Conservation (phyloP, 2,329 filamentous ascomycete species). For the Diaporthe ampelina region DNA sequence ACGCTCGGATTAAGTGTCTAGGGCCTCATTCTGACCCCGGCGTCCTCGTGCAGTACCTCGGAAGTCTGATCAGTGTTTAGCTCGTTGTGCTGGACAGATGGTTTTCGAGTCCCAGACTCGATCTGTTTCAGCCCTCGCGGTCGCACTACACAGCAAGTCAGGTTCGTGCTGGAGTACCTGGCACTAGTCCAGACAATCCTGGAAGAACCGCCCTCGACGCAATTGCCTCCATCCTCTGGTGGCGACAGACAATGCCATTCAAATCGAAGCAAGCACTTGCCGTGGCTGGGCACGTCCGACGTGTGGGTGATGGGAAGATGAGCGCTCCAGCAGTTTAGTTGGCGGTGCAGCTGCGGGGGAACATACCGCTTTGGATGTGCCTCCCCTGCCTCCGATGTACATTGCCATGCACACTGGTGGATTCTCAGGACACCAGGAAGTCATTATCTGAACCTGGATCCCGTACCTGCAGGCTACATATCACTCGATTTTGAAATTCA, state of each 20-base stretch:
- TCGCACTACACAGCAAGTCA: not conserved
- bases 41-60: not conserved
- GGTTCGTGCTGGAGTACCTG: slow-evolving; percentile 1
- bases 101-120: slow-evolving; percentile 6
- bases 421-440: slow-evolving; percentile 17
- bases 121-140: slow-evolving; percentile 25
- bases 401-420: not conserved
- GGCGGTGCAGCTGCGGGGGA: not conserved
- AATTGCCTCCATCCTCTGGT: not conserved
- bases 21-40: not conserved
- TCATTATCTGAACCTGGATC: slow-evolving; percentile 4
- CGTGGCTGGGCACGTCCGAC: not conserved
- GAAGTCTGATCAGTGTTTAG: slow-evolving; percentile 1
- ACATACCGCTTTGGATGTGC: not conserved
- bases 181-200: not conserved
- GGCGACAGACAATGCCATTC: not conserved
- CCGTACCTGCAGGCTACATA: slow-evolving; percentile 17
- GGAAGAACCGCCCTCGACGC: not conserved
- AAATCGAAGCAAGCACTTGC: not conserved
- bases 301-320: not conserved
- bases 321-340: not conserved
- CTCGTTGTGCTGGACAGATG: not conserved
- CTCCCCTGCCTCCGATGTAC: not conserved
- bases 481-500: not conserved
- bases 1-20: not conserved